Evolutionary conservation across 2,329 filamentous ascomycete genomes (phyloP).

Genomic region (Ambrosiella cleistominuta): DNA sequence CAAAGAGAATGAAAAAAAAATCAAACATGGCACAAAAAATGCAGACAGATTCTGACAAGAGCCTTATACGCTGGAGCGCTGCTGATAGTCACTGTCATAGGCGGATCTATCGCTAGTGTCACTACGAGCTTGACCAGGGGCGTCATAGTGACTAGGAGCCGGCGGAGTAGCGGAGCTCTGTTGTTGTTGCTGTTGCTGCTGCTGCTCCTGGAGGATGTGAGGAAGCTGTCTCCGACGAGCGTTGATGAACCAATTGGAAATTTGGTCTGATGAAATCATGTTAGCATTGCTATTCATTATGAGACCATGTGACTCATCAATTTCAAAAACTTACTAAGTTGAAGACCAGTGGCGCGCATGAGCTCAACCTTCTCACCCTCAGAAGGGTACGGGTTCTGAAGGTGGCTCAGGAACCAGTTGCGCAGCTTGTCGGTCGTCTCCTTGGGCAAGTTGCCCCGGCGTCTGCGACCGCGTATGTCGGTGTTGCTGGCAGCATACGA

Average conservation of each 20-base stretch:
- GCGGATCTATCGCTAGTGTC: constrained; percentile 26
- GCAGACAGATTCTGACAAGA: not conserved
- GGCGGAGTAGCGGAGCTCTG: constrained; percentile 2
- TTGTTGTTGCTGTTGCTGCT: too few species aligned
- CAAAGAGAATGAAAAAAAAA: not conserved
- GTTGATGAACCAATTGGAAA: constrained; percentile 72
- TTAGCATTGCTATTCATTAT: constrained; percentile 1
- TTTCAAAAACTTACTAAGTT: constrained; percentile 47
- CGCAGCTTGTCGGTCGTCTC: constrained; percentile 69
- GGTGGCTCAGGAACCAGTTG: constrained; percentile 61
- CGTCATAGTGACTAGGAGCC: not conserved
- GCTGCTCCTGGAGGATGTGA: constrained; percentile 22
- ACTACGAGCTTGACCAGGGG: constrained; percentile 24
- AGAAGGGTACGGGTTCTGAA: constrained; percentile 68
- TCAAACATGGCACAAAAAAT: not conserved
- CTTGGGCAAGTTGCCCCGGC: constrained; percentile 78
- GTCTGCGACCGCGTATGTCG: constrained; percentile 38
- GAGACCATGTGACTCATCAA: too few species aligned
- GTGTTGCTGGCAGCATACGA: constrained; percentile 20
- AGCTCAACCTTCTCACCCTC: constrained; percentile 77
- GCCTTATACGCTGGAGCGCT: constrained; percentile 29
- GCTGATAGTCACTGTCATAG: constrained; percentile 29
- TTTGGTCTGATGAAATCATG: constrained; percentile 34
- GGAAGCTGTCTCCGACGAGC: constrained; percentile 50
- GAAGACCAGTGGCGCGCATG: constrained; percentile 57